Evolutionary conservation across 2,329 filamentous ascomycete genomes (phyloP), one percentile per base, ranked within the genome.

Genomic region (Onygenales sp.): DNA sequence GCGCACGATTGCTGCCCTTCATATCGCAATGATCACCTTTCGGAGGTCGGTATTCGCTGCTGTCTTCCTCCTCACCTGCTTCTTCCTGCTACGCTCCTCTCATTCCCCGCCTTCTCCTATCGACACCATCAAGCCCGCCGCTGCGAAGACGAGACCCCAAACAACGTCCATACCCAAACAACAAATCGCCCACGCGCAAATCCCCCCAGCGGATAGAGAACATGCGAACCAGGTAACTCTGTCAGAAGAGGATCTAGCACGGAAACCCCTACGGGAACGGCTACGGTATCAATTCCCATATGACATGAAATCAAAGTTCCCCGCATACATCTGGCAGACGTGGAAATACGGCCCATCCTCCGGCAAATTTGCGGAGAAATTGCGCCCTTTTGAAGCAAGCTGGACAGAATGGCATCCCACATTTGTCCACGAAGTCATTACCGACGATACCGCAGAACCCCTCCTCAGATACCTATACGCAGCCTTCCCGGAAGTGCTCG

Each of bases 321-420:
- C 93, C 2, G 91, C 90, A 54, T 97, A 95, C 75, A 94, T 98
- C 66, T 98, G 93, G 93, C 93, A 98, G 77, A 98, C 93, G 11
- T 98, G 93, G 93, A 96, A 94, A 70, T 85, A 83, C 64, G 87
- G 83, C 0, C 91, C 92, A 0, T 80, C 84, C 1, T 86, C 89
- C 21, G 78, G 82, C 50, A 78, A 87, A 57, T 98, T 98, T 66
- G 72, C 72, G 9, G 82, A 85, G 57, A 73, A 77, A 17, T 91
- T 95, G 66, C 84, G 91, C 57, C 83, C 87, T 46, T 80, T 89
- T 55, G 93, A 97, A 73, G 87, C 89, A 11, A 90, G 87, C 57
- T 98, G 93, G 93, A 86, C 88, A 7, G 79, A 87, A 60, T 75
- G 86, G 63, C 90, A 98, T 69, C 92, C 91, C 0, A 85, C 84